These are phyloP conservation scores for Cordyceps javanica DNA, from an alignment of 2,329 filamentous ascomycete species.

Conservation along the genomic window DNA sequence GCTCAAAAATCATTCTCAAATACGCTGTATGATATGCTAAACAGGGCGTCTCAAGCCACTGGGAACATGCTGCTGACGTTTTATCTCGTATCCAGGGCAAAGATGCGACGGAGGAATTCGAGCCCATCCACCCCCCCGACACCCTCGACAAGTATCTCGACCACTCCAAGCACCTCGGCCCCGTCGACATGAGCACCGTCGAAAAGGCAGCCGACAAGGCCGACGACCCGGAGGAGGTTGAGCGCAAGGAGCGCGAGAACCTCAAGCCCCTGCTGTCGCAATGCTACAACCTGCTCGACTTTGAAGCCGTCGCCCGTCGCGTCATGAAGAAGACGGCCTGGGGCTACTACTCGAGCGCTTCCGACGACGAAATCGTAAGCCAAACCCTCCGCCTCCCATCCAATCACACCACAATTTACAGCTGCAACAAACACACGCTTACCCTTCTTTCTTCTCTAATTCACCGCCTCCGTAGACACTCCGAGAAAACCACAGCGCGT, in stretches of 20 bases:
- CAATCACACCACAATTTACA: background rate
- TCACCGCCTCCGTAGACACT: slow-evolving; percentile 71
- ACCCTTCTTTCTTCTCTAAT: background rate
- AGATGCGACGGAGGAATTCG: slow-evolving; percentile 88
- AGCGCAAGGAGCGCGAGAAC: slow-evolving; percentile 65
- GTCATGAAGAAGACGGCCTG: slow-evolving; percentile 96
- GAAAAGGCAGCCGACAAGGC: slow-evolving; percentile 63
- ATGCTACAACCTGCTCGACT: slow-evolving; percentile 93
- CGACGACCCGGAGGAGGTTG: slow-evolving; percentile 53
- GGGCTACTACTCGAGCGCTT: slow-evolving; percentile 95
- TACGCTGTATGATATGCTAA: slow-evolving; percentile 56
- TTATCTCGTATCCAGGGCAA: slow-evolving; percentile 52
- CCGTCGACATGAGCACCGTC: slow-evolving; percentile 81
- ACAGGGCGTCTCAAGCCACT: background rate
- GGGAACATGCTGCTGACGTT: background rate
- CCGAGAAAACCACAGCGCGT: slow-evolving; percentile 91
- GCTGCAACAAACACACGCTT: background rate
- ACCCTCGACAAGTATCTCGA: slow-evolving; percentile 82
- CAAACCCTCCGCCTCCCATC: background rate
- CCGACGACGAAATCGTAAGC: slow-evolving; percentile 43
- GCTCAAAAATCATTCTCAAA: slow-evolving; percentile 89
- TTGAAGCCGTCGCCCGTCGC: slow-evolving; percentile 82
- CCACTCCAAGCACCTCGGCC: slow-evolving; percentile 78
- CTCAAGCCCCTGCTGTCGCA: slow-evolving; percentile 75
- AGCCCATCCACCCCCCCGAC: slow-evolving; percentile 82